Evolutionary conservation across 1,284 basidiomycete species (phyloP).

Genomic region (Entoloma clypeatum): DNA sequence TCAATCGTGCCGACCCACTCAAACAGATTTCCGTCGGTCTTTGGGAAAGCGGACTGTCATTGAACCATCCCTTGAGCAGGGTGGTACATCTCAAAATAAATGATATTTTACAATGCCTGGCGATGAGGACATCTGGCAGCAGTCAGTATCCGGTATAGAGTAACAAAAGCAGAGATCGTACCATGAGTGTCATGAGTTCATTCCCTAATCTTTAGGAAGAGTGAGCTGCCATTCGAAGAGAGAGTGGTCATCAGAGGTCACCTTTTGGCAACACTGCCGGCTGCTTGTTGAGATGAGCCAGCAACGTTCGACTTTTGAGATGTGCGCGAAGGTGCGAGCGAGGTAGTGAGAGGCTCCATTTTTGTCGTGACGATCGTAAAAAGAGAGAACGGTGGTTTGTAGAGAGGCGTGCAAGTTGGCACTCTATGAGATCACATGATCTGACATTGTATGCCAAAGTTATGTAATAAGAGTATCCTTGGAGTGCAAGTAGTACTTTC

Average conservation of each 20-base stretch:
- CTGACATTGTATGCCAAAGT: no score
- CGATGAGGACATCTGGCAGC: constrained; percentile 72
- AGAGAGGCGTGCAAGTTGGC: no score
- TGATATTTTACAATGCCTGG: constrained; percentile 62
- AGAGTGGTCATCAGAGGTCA: constrained; percentile 27
- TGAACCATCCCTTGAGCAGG: constrained; percentile 4
- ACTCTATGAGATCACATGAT: no score
- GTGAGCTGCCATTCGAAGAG: constrained; percentile 11
- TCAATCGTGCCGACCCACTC: constrained; percentile 85
- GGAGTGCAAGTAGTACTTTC: neutral
- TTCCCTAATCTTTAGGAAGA: constrained; percentile 49
- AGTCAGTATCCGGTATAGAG: neutral
- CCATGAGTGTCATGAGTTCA: constrained; percentile 85
- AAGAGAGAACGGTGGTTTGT: constrained; percentile 6
- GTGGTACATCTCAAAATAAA: constrained; percentile 6
- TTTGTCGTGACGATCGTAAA: constrained; percentile 8
- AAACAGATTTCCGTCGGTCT: constrained; percentile 75
- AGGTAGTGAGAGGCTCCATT: constrained; percentile 73
- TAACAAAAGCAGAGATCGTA: constrained; percentile 31
- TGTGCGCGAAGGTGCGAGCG: constrained; percentile 55
- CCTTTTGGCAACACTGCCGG: constrained; percentile 81
- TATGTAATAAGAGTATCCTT: no score
- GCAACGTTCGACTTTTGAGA: constrained; percentile 52
- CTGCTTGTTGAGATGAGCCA: constrained; percentile 48
- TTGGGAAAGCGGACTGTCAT: constrained; percentile 76